Evolutionary conservation across 768 basidiomycete species (phyloP), one percentile per base, ranked within the genome.

Genomic region (Pseudohyphozyma bogoriensis): DNA sequence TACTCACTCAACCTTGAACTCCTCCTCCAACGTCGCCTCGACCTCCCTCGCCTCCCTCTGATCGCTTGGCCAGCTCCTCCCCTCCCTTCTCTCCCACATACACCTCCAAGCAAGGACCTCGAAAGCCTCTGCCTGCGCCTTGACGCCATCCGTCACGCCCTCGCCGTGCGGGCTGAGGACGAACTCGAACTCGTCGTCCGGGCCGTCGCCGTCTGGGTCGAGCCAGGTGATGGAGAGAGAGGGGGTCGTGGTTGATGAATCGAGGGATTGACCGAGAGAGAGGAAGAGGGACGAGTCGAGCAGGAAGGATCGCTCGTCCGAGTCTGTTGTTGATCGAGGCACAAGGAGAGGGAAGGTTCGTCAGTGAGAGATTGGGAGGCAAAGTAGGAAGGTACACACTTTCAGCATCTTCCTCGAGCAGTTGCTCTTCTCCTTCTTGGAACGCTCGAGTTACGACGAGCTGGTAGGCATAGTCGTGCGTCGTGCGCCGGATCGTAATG

Each of bases 381-480:
- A 47, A 7, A 47, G 31, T 3, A 26, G 9, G 24, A 13, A 33
- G n/a, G 15, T 13, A 66, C 73, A 53, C 50, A 75, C 75, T 74
- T 60, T 77, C 77, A 8, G 77, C 77, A 59, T 90, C 90, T 73
- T 96, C 93, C 69, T 95, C 91, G 22, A 96, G 76, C 44, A 96
- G 74, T 69, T 93, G 87, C 74, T 93, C 90, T 71, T 97, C 92
- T 4, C 90, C 95, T 64, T 97, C 93, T 68, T 97, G 90, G 70
- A 88, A 97, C 1, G 95, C 91, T 62, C 92, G 80, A n/a, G 91
- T 95, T 56, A 96, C 84, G 13, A 95, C 92, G 13, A 99, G 80
- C 73, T 96, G 87, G 72, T 76, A 79, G 56, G 76, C 72, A 85
- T 59, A 37, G 82, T 84, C 78, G 83, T 87, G 66, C 81, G 74